Evolutionary conservation across 1,284 basidiomycete species (phyloP).

Genomic region (Pyrrhoderma lamaoense): DNA sequence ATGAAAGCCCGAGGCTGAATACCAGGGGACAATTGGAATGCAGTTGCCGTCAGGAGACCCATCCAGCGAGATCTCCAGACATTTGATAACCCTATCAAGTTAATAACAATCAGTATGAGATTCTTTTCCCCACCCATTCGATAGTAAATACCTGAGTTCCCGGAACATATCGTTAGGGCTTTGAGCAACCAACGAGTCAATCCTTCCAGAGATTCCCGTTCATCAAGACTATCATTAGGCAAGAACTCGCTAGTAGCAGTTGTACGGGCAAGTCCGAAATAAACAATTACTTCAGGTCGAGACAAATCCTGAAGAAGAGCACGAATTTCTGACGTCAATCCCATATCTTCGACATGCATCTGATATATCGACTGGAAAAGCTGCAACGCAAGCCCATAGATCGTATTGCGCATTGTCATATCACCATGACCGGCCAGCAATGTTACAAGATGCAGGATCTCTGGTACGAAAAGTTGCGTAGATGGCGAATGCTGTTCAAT

Average conservation of each 20-base stretch:
- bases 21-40: constrained; percentile 88
- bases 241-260: constrained; percentile 53
- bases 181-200: constrained; percentile 60
- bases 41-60: constrained; percentile 84
- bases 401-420: constrained; percentile 65
- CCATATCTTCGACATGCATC: constrained; percentile 49
- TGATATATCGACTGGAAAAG: constrained; percentile 69
- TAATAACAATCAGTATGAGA: not conserved
- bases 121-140: not conserved
- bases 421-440: constrained; percentile 71
- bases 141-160: constrained; percentile 53
- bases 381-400: constrained; percentile 77
- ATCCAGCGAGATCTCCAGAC: constrained; percentile 93
- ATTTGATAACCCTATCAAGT: constrained; percentile 74
- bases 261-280: constrained; percentile 68
- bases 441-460: constrained; percentile 72
- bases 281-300: constrained; percentile 47
- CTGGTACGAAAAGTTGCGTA: constrained; percentile 75
- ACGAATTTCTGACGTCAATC: constrained; percentile 46
- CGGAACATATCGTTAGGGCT: constrained; percentile 59
- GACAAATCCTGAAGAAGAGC: constrained; percentile 57
- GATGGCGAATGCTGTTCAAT: constrained; percentile 55
- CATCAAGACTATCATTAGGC: constrained; percentile 54
- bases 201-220: constrained; percentile 60
- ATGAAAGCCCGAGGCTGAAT: constrained; percentile 88